Percentiles rank a stretch among this genome's conserved stretches.
phyloP scores from a whole-genome alignment of 176 grass and related monocot genomes.

The Pontederia crassipes region DNA sequence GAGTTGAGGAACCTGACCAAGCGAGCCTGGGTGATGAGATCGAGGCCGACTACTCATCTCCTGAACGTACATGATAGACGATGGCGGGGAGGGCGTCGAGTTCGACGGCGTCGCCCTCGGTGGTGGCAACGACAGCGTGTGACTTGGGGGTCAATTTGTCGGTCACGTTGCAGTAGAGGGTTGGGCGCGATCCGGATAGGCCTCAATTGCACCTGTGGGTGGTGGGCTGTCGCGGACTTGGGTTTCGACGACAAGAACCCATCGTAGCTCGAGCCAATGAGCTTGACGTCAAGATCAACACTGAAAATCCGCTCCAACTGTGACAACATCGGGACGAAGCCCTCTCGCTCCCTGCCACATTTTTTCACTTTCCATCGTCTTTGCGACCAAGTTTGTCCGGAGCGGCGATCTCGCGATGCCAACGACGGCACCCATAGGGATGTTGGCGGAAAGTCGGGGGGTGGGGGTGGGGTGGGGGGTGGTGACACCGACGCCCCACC shows the following conservation, averaged over 20 bases:
- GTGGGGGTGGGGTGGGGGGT: too few species aligned
- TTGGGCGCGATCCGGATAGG: constrained; percentile 17
- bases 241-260: constrained; percentile 29
- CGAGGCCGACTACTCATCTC: constrained; percentile 9
- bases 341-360: background rate
- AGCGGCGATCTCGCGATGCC: background rate
- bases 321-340: background rate
- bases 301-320: background rate
- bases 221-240: constrained; percentile 27
- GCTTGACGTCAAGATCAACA: constrained; percentile 1
- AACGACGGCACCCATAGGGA: too few species aligned
- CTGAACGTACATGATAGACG: background rate
- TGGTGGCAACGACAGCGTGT: background rate
- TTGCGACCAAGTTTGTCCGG: background rate
- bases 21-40: constrained; percentile 11
- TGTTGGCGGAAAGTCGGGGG: too few species aligned
- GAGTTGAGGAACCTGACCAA: constrained; percentile 12
- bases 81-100: background rate
- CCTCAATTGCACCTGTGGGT: constrained; percentile 22
- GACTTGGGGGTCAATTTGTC: constrained; percentile 1
- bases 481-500: too few species aligned
- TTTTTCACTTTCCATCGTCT: too few species aligned
- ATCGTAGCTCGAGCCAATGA: constrained; percentile 7
- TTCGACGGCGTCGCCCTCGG: background rate
- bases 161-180: background rate